Percentiles rank a stretch among this genome's conserved stretches.
These are phyloP conservation scores for Biancaea sappan DNA, from an alignment of 306 rosid genomes.

Conservation along the genomic window DNA sequence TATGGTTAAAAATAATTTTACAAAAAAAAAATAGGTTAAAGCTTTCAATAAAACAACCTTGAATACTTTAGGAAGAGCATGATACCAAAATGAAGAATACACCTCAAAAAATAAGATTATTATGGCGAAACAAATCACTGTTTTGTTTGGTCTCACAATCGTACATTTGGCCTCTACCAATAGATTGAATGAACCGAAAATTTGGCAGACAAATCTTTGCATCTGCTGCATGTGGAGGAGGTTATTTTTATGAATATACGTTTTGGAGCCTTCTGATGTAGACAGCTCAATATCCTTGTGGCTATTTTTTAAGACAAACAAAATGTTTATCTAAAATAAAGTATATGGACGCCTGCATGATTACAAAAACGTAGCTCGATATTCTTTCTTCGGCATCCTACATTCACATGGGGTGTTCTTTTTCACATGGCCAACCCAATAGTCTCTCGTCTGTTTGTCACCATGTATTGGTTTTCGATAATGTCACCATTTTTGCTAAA, in stretches of 20 bases:
- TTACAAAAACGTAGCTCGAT: background rate
- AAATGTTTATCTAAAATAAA: background rate
- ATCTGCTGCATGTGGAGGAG: background rate
- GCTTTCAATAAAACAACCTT: no score
- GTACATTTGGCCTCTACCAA: background rate
- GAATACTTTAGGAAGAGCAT: no score
- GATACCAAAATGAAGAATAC: no score
- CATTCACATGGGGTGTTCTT: background rate
- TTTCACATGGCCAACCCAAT: background rate
- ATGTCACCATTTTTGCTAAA: background rate
- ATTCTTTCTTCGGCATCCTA: background rate
- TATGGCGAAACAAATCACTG: background rate
- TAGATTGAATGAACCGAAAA: conserved; percentile 16
- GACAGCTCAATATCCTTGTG: background rate
- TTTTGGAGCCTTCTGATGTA: background rate
- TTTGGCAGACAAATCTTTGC: background rate
- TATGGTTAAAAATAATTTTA: no score
- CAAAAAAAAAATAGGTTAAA: no score
- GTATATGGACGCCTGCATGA: background rate
- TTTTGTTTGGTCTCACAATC: background rate
- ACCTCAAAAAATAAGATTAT: no score
- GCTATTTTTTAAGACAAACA: background rate
- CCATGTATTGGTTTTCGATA: background rate
- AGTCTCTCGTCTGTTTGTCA: background rate
- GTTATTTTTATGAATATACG: background rate